A percentile compares a stretch with the other conserved stretches of the same genome.
Evolutionary conservation across 306 rosid genomes (phyloP).

Genomic region (Vachellia collinsii): DNA sequence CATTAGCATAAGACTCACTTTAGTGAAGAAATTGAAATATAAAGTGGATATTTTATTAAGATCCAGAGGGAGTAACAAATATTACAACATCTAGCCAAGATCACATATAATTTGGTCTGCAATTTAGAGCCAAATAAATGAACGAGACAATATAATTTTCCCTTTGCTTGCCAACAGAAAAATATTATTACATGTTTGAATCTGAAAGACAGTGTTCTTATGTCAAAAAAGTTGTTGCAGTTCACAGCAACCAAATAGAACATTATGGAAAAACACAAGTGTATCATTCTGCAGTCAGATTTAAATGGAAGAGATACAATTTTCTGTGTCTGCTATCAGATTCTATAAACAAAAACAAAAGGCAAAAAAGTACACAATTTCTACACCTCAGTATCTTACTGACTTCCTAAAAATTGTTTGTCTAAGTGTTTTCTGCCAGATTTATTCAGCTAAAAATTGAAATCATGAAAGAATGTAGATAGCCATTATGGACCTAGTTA

Average conservation of each 20-base stretch:
- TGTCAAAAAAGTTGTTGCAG: background rate
- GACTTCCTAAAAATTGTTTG: background rate
- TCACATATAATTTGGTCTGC: conserved; percentile 4
- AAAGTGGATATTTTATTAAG: too few species aligned
- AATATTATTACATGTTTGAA: conserved; percentile 13
- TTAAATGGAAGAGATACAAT: background rate
- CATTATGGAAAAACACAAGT: conserved; percentile 24
- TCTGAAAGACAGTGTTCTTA: background rate
- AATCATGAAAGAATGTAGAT: conserved; percentile 29
- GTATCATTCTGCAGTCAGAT: conserved; percentile 14
- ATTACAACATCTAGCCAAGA: conserved; percentile 7
- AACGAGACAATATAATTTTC: background rate
- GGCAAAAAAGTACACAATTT: background rate
- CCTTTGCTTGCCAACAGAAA: too few species aligned
- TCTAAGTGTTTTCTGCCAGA: background rate
- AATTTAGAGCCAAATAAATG: background rate
- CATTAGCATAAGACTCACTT: too few species aligned
- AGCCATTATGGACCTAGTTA: background rate
- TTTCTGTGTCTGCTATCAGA: background rate
- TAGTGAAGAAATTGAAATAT: too few species aligned
- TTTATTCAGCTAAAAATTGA: conserved; percentile 10
- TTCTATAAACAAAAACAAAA: background rate
- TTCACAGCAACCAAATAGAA: conserved; percentile 11
- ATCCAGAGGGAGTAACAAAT: background rate
- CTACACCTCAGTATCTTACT: background rate